Evolutionary conservation across 1,139 yeast genomes (phyloP), one percentile per base, ranked within the genome.

Genomic region (Candida sanyaensis): DNA sequence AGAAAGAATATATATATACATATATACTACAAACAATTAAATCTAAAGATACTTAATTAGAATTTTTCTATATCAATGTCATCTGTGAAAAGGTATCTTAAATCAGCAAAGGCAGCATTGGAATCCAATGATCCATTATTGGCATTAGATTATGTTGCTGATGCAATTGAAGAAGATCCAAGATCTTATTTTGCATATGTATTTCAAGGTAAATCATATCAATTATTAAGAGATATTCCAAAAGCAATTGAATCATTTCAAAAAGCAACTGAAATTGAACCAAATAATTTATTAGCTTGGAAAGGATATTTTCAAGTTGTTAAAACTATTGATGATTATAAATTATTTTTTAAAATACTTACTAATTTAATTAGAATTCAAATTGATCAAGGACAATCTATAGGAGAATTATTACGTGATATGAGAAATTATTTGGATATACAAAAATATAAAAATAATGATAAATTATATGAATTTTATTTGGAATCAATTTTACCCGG

Each of bases 261-360:
- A 28, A 65, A 63, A 38, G 97, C 97, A 0, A 77, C 81, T 2
- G 59, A 65, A 3, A 45, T 85, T 1, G 81, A 86, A 32, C 81
- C 84, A 0, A 69, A 71, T 1, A 81, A 84, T 47, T 53, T 83
- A 1, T 63, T 80, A 27, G 96, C 93, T 0, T 91, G 96, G 96
- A 90, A 88, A 61, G 98, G 97, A 0, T 74, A 85, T 51, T 67
- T 83, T 52, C 75, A 68, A 41, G 58, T 80, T 1, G 70, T 70
- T 2, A 71, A 68, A 47, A 58, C 62, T 5, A 59, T 59, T n/a
- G 56, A 66, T 11, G 75, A 82, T 47, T 76, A 68, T 57, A 59
- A 62, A 9, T 60, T 68, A 11, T 79, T 85, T 55, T 84, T 87
- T 58, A 65, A 67, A 1, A 71, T 78, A 6, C 63, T 79, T 31